Base-by-base conservation (phyloP, 768 basidiomycete genomes). In the Mycena capillaripes region DNA sequence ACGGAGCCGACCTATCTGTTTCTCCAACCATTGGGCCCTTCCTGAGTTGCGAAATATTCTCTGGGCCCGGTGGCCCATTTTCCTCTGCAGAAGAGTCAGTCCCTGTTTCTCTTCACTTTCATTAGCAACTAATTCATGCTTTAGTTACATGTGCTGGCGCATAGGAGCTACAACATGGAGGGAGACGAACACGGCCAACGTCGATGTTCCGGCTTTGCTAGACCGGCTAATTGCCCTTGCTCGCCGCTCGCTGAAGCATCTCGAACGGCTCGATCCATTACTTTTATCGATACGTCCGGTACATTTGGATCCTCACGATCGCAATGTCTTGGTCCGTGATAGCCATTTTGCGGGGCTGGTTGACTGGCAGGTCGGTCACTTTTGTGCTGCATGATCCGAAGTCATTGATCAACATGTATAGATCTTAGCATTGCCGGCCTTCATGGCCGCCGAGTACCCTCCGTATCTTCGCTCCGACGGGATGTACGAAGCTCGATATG, bases 261-360 rank as follows among this genome's bases (percentile, higher is more conserved):
- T 62, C 34, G 44, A 50, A 48, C 8, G 29, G 46, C 61, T 62
- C n/a, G 61, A 50, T 62, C 61, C 44, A 4, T 34, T 50, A 25
- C 61, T 59, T 2, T 50, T 63, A 46, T 63, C 61, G 27, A 25
- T 63, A 23, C 61, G 48, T 32, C 48, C 61, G 11, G 48, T 36
- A 10, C 61, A 63, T 50, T 17, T 63, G 11, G 61, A 63, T 17
- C 61, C 61, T 7, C 61, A 63, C 61, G 61, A 63, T 25, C 61
- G 61, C 21, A 63, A 50, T 36, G 44, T 63, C 30, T 50, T 63
- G 48, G 30, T 50, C 21, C 46, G 25, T 36, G 46, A 63, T 36
- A 34, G 61, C 46, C 61, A 63, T 36, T 63, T 63, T 52, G 46
- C 46, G 3, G 61, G 61, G 50, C 27, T 63, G 46, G 46, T 63